Base-by-base conservation (phyloP, 2,329 filamentous ascomycete species). In the Colletotrichum filicis region DNA sequence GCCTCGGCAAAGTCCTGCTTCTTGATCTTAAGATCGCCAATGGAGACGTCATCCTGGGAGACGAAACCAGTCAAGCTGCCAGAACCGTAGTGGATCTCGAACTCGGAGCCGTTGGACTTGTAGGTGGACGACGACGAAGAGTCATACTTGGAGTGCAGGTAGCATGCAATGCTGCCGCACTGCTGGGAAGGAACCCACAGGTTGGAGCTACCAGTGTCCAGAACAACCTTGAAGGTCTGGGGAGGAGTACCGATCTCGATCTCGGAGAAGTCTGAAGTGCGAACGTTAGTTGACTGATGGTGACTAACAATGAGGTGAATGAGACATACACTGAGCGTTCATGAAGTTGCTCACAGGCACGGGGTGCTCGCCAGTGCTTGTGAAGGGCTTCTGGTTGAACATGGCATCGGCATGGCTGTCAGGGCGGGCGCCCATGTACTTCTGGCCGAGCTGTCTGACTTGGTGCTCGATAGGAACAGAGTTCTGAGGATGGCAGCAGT, bases 151-250 rank as follows among this genome's bases (percentile, higher is more conserved):
- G 86, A 92, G 89, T 99, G 97, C 74, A 99, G 92, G 86, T 96
- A 99, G 91, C 97, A 99, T 76, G 97, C 97, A 81, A 99, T 99
- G 81, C 95, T 98, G 81, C 90, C 92, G 85, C 97, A 99, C 81
- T 95, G 89, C 70, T 91, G 88, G 28, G 95, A 98, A 52, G 97
- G 97, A 74, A 99, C 95, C 97, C 97, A 99, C 76, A 99, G 91
- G 89, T 99, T 99, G 83, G 97, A 98, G 89, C 95, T 98, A 79
- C 97, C 97, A 32, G 97, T 99, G 84, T 99, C 97, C 76, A 99
- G 93, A 76, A 99, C 93, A 77, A 99, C 97, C 91, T 99, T 99
- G 92, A 99, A 99, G 78, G 87, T 89, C 87, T 99, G 97, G 42
- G 97, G 92, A 76, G 97, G 97, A 61, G 92, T 96, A 76, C 97